Base-by-base conservation (phyloP, 768 basidiomycete genomes). In the Jaapia argillacea region DNA sequence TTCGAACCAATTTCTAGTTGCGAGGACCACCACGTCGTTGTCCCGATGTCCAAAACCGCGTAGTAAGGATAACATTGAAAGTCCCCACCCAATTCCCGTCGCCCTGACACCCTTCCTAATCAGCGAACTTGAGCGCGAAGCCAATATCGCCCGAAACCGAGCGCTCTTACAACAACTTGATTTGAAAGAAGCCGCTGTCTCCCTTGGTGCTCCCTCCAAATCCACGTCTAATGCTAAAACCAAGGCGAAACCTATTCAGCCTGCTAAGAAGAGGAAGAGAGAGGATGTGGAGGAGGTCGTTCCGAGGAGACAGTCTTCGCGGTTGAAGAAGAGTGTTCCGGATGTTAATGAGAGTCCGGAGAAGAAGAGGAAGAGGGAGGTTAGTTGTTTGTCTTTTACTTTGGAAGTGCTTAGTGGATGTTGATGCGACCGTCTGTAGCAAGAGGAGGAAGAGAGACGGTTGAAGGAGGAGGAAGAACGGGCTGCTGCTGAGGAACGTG, bases 121-220 rank as follows among this genome's bases (percentile, higher is more conserved):
- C 44, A 77, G 76, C 35, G 87, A 88, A 62, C 63, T 72, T 18
- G 81, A 87, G 51, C 79, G 87, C 16, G 79, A 85, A 56, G 80
- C 77, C 6, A 90, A 87, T 53, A 87, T 90, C 36, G 85, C 83
- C 10, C 74, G 83, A 41, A 91, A 91, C 56, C 79, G 75, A 35
- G 80, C 76, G 3, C 66, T 89, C 6, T 68, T 91, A 27, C 78
- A 84, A 49, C 62, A 85, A 54, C 72, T 90, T 14, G 76, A 84
- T 14, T 67, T 86, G 24, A 72, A 75, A 52, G 73, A 74, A 50
- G 76, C 75, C 1, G 69, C 70, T 27, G 60, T 66, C 4, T 58
- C 64, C 13, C 65, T 85, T 5, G 68, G 70, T 16, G 53, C 76
- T 6, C 57, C 69, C 6, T 61, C 48, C 14, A 75, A 58, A 45